Evolutionary conservation across 352 stramenopile genomes (phyloP).

Genomic region (Pythium dissimile): DNA sequence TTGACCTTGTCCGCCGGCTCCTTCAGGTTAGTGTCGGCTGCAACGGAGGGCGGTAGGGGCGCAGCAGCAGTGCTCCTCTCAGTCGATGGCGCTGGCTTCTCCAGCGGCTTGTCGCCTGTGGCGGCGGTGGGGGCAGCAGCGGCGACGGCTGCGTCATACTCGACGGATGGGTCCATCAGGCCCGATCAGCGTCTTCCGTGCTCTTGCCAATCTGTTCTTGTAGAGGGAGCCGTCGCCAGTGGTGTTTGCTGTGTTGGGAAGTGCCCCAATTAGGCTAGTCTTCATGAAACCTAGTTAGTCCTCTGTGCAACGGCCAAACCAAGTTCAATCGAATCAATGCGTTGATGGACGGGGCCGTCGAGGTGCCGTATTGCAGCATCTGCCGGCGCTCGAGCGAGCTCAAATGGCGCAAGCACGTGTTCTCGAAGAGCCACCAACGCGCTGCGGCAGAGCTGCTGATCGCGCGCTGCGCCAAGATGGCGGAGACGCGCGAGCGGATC

Average conservation of each 20-base stretch:
- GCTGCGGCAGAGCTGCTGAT: constrained; percentile 38
- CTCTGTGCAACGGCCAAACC: too few relatives aligned
- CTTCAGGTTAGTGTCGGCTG: neutral
- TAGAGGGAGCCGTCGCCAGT: neutral
- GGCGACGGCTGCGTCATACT: too few relatives aligned
- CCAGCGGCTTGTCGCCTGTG: neutral
- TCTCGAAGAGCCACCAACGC: constrained; percentile 52
- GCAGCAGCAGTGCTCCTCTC: neutral
- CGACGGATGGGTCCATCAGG: neutral
- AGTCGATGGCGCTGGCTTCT: neutral
- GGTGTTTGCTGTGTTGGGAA: too few relatives aligned
- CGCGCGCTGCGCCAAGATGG: constrained; percentile 23
- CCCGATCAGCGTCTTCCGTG: too few relatives aligned
- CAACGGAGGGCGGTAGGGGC: neutral
- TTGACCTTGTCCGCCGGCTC: constrained; percentile 4
- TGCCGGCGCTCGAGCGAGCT: constrained; percentile 57
- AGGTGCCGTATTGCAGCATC: constrained; percentile 46
- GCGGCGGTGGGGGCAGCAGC: too few relatives aligned
- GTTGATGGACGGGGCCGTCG: constrained; percentile 24
- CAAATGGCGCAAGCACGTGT: constrained; percentile 73
- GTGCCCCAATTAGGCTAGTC: too few relatives aligned
- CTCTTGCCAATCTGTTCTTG: too few relatives aligned
- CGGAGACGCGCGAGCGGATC: constrained; percentile 4
- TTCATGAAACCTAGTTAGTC: too few relatives aligned
- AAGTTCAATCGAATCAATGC: too few relatives aligned